Percentiles rank a stretch among this genome's conserved stretches.
Evolutionary conservation across 371 early-diverging fungal genomes (phyloP).

Genomic region (Mortierella sp.): DNA sequence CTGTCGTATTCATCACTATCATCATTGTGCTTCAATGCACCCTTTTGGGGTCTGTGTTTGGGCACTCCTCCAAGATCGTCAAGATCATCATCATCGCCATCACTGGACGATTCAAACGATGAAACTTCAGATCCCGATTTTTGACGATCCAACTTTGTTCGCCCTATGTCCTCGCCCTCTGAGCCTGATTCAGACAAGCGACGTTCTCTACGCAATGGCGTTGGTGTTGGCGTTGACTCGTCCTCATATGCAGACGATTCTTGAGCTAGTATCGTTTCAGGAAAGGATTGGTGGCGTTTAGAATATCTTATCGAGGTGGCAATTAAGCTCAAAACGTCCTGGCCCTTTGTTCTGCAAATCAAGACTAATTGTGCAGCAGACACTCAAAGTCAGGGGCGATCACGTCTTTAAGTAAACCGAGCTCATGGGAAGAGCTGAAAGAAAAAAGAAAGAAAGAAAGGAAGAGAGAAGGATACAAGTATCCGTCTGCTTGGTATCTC

Average conservation of each 20-base stretch:
- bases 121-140: conserved; percentile 38
- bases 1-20: conserved; percentile 44
- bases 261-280: conserved; percentile 27
- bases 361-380: too few species aligned
- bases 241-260: conserved; percentile 54
- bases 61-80: conserved; percentile 14
- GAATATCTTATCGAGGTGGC: too few species aligned
- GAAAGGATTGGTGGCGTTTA: too few species aligned
- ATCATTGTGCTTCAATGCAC: conserved; percentile 10
- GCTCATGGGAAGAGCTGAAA: too few species aligned
- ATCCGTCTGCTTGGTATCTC: too few species aligned
- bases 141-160: conserved; percentile 5
- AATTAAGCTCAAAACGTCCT: too few species aligned
- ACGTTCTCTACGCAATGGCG: conserved; percentile 10
- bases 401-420: too few species aligned
- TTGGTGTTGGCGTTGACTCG: conserved; percentile 32
- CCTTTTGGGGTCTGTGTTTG: conserved; percentile 10
- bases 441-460: too few species aligned
- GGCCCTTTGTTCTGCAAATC: too few species aligned
- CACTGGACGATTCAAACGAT: conserved; percentile 43
- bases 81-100: conserved; percentile 28
- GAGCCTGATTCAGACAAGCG: conserved; percentile 20
- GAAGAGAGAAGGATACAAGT: too few species aligned
- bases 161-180: conserved; percentile 17
- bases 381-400: too few species aligned